Conservation (phyloP, 306 rosid genomes). For the Quercus dentata region DNA sequence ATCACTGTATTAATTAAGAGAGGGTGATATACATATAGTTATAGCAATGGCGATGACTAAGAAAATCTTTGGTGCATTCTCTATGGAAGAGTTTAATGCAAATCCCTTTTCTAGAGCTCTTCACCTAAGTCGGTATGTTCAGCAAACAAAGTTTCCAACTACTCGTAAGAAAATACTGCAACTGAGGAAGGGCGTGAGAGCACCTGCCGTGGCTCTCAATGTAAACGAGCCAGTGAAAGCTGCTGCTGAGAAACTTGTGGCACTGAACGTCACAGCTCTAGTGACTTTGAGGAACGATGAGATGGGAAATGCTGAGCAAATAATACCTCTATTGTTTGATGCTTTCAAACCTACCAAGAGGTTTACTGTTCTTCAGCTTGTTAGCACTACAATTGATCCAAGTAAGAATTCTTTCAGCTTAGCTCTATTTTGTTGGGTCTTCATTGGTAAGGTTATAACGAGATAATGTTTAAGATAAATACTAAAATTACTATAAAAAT, state of each 20-base stretch:
- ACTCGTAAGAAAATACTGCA: not conserved
- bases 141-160: not conserved
- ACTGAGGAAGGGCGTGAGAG: slow-evolving; percentile 9
- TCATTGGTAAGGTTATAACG: not conserved
- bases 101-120: not conserved
- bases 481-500: too few relatives aligned
- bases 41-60: not conserved
- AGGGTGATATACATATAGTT: not conserved
- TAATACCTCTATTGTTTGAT: slow-evolving; percentile 3
- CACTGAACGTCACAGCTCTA: slow-evolving; percentile 17
- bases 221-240: slow-evolving; percentile 2
- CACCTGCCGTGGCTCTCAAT: not conserved
- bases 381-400: slow-evolving; percentile 29
- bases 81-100: not conserved
- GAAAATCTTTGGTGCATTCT: not conserved
- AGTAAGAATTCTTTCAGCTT: slow-evolving; percentile 13
- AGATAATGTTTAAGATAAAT: too few relatives aligned
- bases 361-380: slow-evolving; percentile 37
- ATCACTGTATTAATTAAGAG: not conserved
- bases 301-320: not conserved
- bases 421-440: not conserved
- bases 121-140: not conserved
- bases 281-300: slow-evolving; percentile 20
- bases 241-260: not conserved
- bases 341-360: slow-evolving; percentile 9